These are phyloP conservation scores for Pseudogymnoascus sp. DNA, from an alignment of 2,329 filamentous ascomycete genomes.

Conservation along the genomic window DNA sequence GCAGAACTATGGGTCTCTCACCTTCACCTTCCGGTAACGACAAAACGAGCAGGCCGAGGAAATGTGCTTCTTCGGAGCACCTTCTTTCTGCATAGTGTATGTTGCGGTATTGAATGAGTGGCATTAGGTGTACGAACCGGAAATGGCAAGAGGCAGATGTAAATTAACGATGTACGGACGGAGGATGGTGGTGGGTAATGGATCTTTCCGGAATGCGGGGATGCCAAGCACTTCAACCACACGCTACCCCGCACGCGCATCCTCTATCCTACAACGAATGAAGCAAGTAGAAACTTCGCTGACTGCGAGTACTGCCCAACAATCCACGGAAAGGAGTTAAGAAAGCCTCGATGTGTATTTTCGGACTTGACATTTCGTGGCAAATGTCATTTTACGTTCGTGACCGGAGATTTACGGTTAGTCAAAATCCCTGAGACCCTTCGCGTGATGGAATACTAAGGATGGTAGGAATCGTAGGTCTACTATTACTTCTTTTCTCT, in stretches of 20 bases:
- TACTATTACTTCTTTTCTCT: not conserved
- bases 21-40: not conserved
- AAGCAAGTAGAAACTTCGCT: not conserved
- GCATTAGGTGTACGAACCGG: not conserved
- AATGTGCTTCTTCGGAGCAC: conserved; percentile 1
- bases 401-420: not conserved
- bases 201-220: not conserved
- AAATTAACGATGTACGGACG: not conserved
- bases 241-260: not conserved
- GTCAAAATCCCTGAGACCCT: not conserved
- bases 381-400: not conserved
- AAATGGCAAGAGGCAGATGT: not conserved
- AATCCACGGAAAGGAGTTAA: not conserved
- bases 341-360: not conserved
- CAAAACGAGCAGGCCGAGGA: not conserved
- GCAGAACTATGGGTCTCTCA: not conserved
- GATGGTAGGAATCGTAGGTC: not conserved
- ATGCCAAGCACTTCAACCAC: not conserved
- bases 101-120: not conserved
- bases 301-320: not conserved
- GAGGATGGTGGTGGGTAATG: not conserved
- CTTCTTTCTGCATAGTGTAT: not conserved
- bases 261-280: not conserved
- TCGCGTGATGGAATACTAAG: not conserved
- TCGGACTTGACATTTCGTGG: not conserved